Base-by-base conservation (phyloP, 805 yeast species). In the Candida methanosorbosa region DNA sequence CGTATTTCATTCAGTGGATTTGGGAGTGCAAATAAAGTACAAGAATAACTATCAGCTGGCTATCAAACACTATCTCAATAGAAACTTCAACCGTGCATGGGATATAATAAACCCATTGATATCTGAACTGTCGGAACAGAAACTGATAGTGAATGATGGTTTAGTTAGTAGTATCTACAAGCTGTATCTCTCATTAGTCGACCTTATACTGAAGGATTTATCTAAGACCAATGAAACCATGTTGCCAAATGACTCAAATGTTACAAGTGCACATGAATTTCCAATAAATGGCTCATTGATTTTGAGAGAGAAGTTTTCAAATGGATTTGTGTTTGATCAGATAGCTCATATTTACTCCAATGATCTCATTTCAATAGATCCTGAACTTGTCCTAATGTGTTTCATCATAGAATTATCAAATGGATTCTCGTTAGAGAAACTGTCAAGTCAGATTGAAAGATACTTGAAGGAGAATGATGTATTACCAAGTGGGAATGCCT, bases 61-160 rank as follows among this genome's bases (percentile, higher is more conserved):
- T 2, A 59, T 65, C 33, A 62, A 60, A 38, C 59, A 57, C 39
- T 66, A 65, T 39, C 41, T 66, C 27, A 64, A 63, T 34, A 45
- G 56, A 33, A 48, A 50, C 27, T 57, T 57, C 34, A 35, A 35
- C 17, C 36, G 43, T 9, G 47, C 61, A 3, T 56, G 59, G 57
- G 39, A 36, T 13, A 38, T 54, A 5, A 38, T 46, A 7, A 23
- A 28, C 15, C 50, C 54, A 2, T 24, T 54, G 27, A 38, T 57
- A 2, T 24, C 37, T 13, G 50, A 43, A 5, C 34, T 48, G 8
- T 28, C 39, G 7, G 30, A 30, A 9, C 34, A 38, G 6, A 33
- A 34, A 16, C 29, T 29, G 8, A 34, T 29, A 23, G 24, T 30
- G 4, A 16, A 13, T 11, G 31, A 39, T 13, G 43, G 29, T 4